Conservation (phyloP, 352 stramenopile species). For the Peronosclerospora sorghi region DNA sequence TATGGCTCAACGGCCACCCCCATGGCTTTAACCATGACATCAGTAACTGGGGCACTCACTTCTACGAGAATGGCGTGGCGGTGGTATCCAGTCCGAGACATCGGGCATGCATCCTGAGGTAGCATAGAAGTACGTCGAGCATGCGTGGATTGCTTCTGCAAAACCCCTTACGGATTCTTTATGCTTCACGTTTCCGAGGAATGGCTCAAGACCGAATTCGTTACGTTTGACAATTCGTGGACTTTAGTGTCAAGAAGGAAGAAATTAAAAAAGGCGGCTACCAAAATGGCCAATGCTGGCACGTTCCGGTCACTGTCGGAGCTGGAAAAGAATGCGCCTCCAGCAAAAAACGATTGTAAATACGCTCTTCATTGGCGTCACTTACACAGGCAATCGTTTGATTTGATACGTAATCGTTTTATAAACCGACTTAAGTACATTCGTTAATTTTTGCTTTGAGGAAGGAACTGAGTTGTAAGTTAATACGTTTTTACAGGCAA, state of each 20-base stretch:
- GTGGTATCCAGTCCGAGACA: slow-evolving; percentile 79
- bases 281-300: slow-evolving; percentile 75
- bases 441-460: too few species aligned
- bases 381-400: too few species aligned
- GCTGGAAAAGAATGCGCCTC: slow-evolving; percentile 49
- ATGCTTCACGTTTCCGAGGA: too few species aligned
- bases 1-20: slow-evolving; percentile 80
- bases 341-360: slow-evolving; percentile 52
- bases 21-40: slow-evolving; percentile 85
- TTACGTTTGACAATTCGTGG: slow-evolving; percentile 75
- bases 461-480: too few species aligned
- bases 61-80: slow-evolving; percentile 74
- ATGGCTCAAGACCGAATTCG: too few species aligned
- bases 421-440: too few species aligned
- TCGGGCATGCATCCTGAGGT: slow-evolving; percentile 59
- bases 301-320: slow-evolving; percentile 49
- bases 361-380: too few species aligned
- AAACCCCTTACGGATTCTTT: too few species aligned
- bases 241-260: slow-evolving; percentile 64
- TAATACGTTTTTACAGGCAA: too few species aligned
- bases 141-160: too few species aligned
- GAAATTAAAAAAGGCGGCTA: slow-evolving; percentile 62
- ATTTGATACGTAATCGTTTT: too few species aligned
- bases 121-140: slow-evolving; percentile 62
- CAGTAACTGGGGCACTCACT: too few species aligned